Conservation (phyloP, 306 rosid genomes). For the Chamaecrista fasciculata region DNA sequence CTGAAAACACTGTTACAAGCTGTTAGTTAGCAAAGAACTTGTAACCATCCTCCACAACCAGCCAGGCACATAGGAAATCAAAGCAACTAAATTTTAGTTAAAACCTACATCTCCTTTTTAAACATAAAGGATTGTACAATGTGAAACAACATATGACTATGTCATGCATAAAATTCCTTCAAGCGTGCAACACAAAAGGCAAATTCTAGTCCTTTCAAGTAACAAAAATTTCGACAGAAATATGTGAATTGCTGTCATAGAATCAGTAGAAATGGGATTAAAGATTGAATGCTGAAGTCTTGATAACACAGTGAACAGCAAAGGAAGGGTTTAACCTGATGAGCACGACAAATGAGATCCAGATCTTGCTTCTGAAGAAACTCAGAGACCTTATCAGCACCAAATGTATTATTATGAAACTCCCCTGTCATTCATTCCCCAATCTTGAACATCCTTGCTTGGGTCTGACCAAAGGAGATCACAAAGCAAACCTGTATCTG, state of each 20-base stretch:
- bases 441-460: constrained; percentile 73
- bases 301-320: constrained; percentile 18
- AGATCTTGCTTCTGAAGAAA: constrained; percentile 90
- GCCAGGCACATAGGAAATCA: constrained; percentile 26
- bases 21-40: constrained; percentile 85
- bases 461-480: constrained; percentile 99
- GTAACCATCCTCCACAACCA: constrained; percentile 96
- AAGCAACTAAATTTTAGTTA: constrained; percentile 14
- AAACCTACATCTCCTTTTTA: constrained; percentile 18
- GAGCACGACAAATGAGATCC: constrained; percentile 97
- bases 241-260: constrained; percentile 23
- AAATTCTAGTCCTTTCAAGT: constrained; percentile 1
- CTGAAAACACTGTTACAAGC: constrained; percentile 93
- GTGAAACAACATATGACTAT: constrained; percentile 12
- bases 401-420: constrained; percentile 95
- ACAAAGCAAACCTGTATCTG: constrained; percentile 90
- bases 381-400: constrained; percentile 73
- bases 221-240: background rate
- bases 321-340: constrained; percentile 64
- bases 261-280: constrained; percentile 17
- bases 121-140: constrained; percentile 2
- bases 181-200: background rate
- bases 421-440: constrained; percentile 96
- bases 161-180: constrained; percentile 4
- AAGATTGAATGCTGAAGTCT: constrained; percentile 24